These are phyloP conservation scores for Podospora conica DNA, from an alignment of 495 filamentous ascomycete genomes.

Conservation along the genomic window DNA sequence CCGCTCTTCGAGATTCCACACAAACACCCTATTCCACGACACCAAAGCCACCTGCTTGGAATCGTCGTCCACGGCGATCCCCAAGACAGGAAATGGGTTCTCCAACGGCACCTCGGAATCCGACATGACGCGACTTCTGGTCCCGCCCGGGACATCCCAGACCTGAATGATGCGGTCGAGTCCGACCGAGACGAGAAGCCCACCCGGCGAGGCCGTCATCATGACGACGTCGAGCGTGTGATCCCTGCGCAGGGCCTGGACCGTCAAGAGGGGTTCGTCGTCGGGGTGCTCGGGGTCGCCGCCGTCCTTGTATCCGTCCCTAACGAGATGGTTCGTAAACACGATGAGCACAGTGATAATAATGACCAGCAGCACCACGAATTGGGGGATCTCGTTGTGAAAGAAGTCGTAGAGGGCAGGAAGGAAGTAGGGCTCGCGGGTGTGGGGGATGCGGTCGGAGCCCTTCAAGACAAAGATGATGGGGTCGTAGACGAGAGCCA, in stretches of 20 bases:
- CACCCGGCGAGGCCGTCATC: constrained; percentile 49
- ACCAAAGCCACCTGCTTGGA: constrained; percentile 60
- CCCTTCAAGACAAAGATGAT: constrained; percentile 60
- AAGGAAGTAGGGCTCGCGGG: constrained; percentile 37
- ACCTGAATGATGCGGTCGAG: constrained; percentile 57
- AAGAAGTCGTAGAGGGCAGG: constrained; percentile 53
- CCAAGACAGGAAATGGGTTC: constrained; percentile 51
- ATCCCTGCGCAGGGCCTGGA: constrained; percentile 50
- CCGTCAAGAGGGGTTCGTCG: constrained; percentile 47
- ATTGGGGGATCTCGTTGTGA: constrained; percentile 50
- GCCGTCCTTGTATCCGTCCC: constrained; percentile 41
- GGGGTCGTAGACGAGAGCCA: constrained; percentile 62
- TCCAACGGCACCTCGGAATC: constrained; percentile 30
- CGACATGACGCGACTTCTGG: constrained; percentile 32
- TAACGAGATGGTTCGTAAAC: constrained; percentile 61
- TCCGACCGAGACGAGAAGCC: constrained; percentile 58
- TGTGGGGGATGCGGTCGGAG: constrained; percentile 48
- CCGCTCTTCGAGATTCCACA: constrained; percentile 53
- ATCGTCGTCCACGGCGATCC: constrained; percentile 52
- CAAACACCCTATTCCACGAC: constrained; percentile 44
- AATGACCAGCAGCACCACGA: constrained; percentile 48
- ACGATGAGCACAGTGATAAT: constrained; percentile 51
- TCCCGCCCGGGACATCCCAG: constrained; percentile 48
- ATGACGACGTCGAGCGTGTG: constrained; percentile 60
- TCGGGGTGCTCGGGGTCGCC: constrained; percentile 31